Evolutionary conservation across 1,284 basidiomycete genomes (phyloP).

Genomic region (Cryptococcus floricola): DNA sequence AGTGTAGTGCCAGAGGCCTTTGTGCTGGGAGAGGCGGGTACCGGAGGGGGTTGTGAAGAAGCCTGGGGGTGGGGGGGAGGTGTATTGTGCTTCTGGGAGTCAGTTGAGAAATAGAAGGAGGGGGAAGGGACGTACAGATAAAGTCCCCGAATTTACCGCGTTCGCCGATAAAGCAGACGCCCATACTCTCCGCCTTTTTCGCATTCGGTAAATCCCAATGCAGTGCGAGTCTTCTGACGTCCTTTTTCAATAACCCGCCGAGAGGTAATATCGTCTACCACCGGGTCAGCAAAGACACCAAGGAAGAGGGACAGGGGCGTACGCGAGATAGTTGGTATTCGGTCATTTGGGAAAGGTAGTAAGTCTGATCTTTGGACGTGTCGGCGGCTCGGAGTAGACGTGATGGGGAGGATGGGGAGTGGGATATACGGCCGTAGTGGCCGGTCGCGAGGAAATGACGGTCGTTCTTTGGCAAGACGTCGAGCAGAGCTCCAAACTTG

Average conservation of each 20-base stretch:
- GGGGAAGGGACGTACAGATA: slow-evolving; percentile 57
- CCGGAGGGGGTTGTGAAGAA: slow-evolving; percentile 63
- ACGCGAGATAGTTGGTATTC: slow-evolving; percentile 58
- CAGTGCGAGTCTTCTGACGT: slow-evolving; percentile 74
- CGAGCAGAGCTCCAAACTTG: slow-evolving; percentile 84
- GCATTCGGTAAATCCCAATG: slow-evolving; percentile 70
- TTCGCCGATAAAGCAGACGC: slow-evolving; percentile 93
- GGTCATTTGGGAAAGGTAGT: slow-evolving; percentile 78
- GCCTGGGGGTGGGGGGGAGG: slow-evolving; percentile 58
- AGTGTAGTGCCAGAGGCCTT: slow-evolving; percentile 82
- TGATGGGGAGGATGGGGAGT: slow-evolving; percentile 41
- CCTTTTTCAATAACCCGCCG: slow-evolving; percentile 60
- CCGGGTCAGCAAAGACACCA: neutral
- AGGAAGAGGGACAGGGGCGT: slow-evolving; percentile 5
- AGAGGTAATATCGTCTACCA: slow-evolving; percentile 73
- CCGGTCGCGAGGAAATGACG: slow-evolving; percentile 64
- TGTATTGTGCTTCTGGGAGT: slow-evolving; percentile 64
- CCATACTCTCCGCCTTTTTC: slow-evolving; percentile 82
- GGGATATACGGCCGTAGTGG: slow-evolving; percentile 76
- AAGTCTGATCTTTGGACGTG: slow-evolving; percentile 81
- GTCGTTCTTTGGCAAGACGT: slow-evolving; percentile 54
- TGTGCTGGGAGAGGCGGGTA: slow-evolving; percentile 60
- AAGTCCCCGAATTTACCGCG: slow-evolving; percentile 69
- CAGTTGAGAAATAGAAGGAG: neutral
- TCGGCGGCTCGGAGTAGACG: slow-evolving; percentile 66